Evolutionary conservation across 495 filamentous ascomycete genomes (phyloP).

Genomic region (Penicillium paxilli): DNA sequence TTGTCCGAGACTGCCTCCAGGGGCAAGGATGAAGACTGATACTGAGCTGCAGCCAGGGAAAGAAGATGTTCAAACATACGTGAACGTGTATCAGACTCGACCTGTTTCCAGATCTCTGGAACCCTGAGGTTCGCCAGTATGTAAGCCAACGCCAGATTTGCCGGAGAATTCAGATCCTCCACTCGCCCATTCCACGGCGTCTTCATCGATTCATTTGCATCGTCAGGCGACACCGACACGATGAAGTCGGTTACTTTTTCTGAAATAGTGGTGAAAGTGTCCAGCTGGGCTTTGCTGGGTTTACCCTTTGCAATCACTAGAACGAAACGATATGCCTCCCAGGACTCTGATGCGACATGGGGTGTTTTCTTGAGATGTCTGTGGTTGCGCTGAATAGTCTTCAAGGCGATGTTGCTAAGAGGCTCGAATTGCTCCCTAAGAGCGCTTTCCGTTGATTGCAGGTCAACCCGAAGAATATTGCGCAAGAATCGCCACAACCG

Average conservation of each 20-base stretch:
- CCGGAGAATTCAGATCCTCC: conserved; percentile 33
- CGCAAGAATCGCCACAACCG: conserved; percentile 45
- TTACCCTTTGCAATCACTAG: conserved; percentile 28
- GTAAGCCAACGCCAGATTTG: conserved; percentile 36
- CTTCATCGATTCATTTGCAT: conserved; percentile 31
- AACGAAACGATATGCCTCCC: conserved; percentile 42
- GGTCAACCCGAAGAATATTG: conserved; percentile 34
- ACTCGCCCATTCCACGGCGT: conserved; percentile 40
- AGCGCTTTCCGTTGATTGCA: conserved; percentile 20
- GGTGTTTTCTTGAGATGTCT: conserved; percentile 26
- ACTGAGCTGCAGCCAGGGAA: conserved; percentile 36
- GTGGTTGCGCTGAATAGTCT: conserved; percentile 34
- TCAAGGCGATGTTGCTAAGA: conserved; percentile 27
- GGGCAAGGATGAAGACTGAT: conserved; percentile 24
- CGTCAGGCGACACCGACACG: conserved; percentile 26
- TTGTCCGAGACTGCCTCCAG: conserved; percentile 30
- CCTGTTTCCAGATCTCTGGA: conserved; percentile 33
- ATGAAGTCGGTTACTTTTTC: conserved; percentile 31
- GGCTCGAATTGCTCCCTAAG: conserved; percentile 15
- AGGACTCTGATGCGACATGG: conserved; percentile 35
- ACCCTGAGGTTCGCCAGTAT: conserved; percentile 33
- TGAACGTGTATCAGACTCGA: conserved; percentile 29
- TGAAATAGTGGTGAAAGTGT: conserved; percentile 26
- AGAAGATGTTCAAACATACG: conserved; percentile 37
- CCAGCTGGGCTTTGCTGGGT: conserved; percentile 16